phyloP scores from a whole-genome alignment of 306 rosid genomes.

The Fagus crenata region DNA sequence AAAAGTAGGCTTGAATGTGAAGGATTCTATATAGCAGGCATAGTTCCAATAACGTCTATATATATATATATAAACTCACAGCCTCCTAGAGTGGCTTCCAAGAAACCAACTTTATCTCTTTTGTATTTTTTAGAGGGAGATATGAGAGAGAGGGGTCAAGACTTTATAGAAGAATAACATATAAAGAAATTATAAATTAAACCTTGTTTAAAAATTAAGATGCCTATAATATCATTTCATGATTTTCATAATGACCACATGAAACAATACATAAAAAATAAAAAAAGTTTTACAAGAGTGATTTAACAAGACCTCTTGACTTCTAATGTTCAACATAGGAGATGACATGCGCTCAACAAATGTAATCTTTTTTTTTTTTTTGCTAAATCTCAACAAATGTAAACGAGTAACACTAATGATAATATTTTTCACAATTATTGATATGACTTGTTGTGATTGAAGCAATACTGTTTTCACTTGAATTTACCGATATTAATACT shows the following conservation, averaged over 20 bases:
- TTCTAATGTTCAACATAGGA: background rate
- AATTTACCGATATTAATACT: too few relatives aligned
- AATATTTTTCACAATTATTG: too few relatives aligned
- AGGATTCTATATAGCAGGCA: constrained; percentile 34
- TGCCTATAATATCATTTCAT: background rate
- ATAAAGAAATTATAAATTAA: too few relatives aligned
- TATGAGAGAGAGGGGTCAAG: too few relatives aligned
- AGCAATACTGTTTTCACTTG: too few relatives aligned
- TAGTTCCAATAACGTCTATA: constrained; percentile 24
- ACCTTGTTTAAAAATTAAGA: background rate
- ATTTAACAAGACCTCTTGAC: background rate
- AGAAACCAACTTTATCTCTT: constrained; percentile 62
- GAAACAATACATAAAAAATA: background rate
- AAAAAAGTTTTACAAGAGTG: too few relatives aligned
- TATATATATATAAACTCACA: constrained; percentile 30
- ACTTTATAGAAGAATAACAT: too few relatives aligned
- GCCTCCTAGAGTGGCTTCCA: constrained; percentile 71
- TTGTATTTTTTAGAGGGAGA: constrained; percentile 24
- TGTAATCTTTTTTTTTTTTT: background rate
- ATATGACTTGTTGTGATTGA: too few relatives aligned
- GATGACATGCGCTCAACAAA: background rate
- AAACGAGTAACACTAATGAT: too few relatives aligned
- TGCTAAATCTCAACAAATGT: too few relatives aligned
- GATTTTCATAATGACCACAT: background rate
- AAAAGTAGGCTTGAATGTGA: constrained; percentile 46